Evolutionary conservation across 169 alveolate genomes (phyloP).

Genomic region (Theileria annulata): DNA sequence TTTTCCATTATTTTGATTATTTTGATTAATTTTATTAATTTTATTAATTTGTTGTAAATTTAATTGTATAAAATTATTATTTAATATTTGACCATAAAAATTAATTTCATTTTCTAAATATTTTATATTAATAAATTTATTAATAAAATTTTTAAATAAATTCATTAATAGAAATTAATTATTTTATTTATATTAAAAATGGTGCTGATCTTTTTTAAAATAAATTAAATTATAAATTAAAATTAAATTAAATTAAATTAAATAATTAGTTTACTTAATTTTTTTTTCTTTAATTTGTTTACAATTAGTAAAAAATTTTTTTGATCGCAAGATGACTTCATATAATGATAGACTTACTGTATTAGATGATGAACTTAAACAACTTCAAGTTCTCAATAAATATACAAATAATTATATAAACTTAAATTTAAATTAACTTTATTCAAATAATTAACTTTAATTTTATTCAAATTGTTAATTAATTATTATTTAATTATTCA

Average conservation of each 20-base stretch:
- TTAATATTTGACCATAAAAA: neutral
- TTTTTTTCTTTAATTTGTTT: neutral
- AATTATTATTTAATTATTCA: no score
- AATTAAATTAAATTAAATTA: neutral
- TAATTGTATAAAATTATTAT: neutral
- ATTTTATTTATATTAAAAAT: neutral
- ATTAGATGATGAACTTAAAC: conserved; percentile 65
- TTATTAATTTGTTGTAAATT: neutral
- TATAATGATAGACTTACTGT: conserved; percentile 39
- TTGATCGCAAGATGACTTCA: conserved; percentile 54
- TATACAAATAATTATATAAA: neutral
- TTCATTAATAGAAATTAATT: neutral
- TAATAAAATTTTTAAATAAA: conserved; percentile 5
- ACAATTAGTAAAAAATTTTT: neutral
- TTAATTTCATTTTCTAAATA: neutral
- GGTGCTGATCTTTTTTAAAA: conserved; percentile 17
- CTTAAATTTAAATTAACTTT: neutral
- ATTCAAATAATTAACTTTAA: neutral
- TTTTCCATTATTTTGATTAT: no score
- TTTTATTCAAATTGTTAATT: neutral
- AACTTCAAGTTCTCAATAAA: conserved; percentile 27
- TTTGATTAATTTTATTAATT: no score
- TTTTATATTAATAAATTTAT: neutral
- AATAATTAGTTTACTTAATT: neutral
- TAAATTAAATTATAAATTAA: no score